These are phyloP conservation scores for Phytophthora crassamura DNA, from an alignment of 352 stramenopile genomes.

Conservation along the genomic window DNA sequence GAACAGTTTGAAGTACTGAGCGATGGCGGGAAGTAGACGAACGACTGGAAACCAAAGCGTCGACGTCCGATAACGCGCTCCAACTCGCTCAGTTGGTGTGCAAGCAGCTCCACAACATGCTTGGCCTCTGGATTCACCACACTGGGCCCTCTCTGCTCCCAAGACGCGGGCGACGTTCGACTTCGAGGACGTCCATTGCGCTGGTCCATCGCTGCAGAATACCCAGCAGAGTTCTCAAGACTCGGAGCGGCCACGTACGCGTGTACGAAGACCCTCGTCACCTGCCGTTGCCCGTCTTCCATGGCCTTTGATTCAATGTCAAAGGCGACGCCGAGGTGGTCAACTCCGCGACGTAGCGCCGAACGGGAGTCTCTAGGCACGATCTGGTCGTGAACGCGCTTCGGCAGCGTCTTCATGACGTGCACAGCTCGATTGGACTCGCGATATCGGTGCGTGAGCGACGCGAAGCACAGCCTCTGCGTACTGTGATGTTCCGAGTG, in stretches of 20 bases:
- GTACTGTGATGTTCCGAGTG: slow-evolving; percentile 27
- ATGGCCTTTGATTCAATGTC: slow-evolving; percentile 41
- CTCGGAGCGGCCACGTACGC: slow-evolving; percentile 51
- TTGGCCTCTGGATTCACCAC: slow-evolving; percentile 59
- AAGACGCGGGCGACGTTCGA: slow-evolving; percentile 7
- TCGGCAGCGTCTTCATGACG: slow-evolving; percentile 73
- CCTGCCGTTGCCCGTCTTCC: neutral
- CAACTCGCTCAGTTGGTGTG: slow-evolving; percentile 49
- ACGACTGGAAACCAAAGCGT: slow-evolving; percentile 70
- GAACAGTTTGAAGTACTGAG: slow-evolving; percentile 22
- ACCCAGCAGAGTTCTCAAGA: slow-evolving; percentile 6
- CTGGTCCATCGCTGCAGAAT: slow-evolving; percentile 13
- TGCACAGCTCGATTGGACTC: slow-evolving; percentile 53
- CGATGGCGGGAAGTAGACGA: slow-evolving; percentile 54
- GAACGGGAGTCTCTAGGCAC: slow-evolving; percentile 46
- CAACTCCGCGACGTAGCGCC: slow-evolving; percentile 48
- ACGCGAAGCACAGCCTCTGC: slow-evolving; percentile 51
- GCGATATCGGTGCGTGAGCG: slow-evolving; percentile 51
- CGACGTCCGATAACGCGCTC: slow-evolving; percentile 66
- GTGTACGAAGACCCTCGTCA: slow-evolving; percentile 51
- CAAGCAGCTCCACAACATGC: slow-evolving; percentile 52
- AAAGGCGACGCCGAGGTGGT: slow-evolving; percentile 61
- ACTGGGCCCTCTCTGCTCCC: slow-evolving; percentile 13
- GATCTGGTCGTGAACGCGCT: slow-evolving; percentile 57
- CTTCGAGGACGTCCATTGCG: slow-evolving; percentile 18